Evolutionary conservation across 2,329 filamentous ascomycete species (phyloP), one percentile per base, ranked within the genome.

Genomic region (Corinectria fuckeliana): DNA sequence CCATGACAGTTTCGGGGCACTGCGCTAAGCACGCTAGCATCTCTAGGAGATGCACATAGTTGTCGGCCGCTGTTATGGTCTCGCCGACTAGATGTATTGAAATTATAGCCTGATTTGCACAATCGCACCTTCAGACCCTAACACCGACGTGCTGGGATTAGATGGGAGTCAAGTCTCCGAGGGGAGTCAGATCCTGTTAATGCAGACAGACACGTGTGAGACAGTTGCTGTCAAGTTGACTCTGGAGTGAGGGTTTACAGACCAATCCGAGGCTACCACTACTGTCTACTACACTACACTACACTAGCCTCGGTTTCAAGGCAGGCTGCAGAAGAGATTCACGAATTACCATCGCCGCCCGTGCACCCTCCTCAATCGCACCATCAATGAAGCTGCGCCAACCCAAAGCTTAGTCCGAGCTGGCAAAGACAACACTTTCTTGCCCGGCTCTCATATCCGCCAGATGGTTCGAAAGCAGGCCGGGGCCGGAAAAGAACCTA

Each of bases 371-470:
- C 50, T 82, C 78, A 39, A 82, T 81, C 0, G 80, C 81, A 1
- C 80, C 81, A 60, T 83, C 81, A 11, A 82, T 81, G 36, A 82
- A 82, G 20, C 80, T 78, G 1, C 81, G 71, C 81, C 81, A 82
- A 0, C 80, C 80, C 7, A 79, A 62, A 2, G 80, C 80, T 80
- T 80, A 82, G 45, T 83, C 81, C 0, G 79, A 78, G 51, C 75
- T 80, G 0, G 79, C 79, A 71, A 83, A 83, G 4, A 80, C 61
- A 4, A 82, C 65, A 32, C 80, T 79, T 0, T 78, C 79, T 36
- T 81, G 78, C 1, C 74, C 70, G 1, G 69, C 70, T 34, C 78
- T 66, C 64, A 82, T 72, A n/a, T 75, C 75, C 0, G 75, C 70
- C 0, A 81, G 68, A 52, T 81, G 75, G 1, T 69, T 72, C 0